phyloP scores from a whole-genome alignment of 1,284 basidiomycete genomes.

The Boletus mariae region DNA sequence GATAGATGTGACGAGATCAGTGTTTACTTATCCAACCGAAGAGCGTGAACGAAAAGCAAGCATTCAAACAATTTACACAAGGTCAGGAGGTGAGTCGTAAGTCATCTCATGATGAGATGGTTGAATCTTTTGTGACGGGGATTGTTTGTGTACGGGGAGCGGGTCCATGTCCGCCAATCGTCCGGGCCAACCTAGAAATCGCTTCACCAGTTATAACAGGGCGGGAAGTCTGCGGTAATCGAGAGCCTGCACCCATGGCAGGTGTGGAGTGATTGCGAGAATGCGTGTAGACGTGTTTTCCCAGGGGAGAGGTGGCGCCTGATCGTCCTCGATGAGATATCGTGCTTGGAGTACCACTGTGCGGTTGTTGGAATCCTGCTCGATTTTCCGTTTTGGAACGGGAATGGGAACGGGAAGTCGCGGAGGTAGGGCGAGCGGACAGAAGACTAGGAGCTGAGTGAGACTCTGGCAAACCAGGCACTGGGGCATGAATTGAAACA shows the following conservation, averaged over 20 bases:
- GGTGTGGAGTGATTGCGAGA: conserved; percentile 62
- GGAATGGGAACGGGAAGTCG: conserved; percentile 34
- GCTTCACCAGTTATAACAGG: conserved; percentile 68
- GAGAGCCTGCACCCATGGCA: conserved; percentile 34
- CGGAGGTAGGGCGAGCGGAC: conserved; percentile 8
- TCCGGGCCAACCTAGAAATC: conserved; percentile 56
- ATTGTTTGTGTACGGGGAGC: conserved; percentile 27
- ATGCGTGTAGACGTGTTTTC: conserved; percentile 37
- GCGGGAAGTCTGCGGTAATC: conserved; percentile 46
- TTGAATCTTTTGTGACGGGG: conserved; percentile 28
- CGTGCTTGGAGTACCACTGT: conserved; percentile 23
- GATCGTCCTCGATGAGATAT: conserved; percentile 36
- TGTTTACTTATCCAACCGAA: conserved; percentile 22
- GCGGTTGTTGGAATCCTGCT: conserved; percentile 27
- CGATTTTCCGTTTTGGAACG: conserved; percentile 54
- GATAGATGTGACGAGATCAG: conserved; percentile 14
- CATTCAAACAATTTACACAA: conserved; percentile 14
- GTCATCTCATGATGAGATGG: conserved; percentile 22
- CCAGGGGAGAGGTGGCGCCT: conserved; percentile 39
- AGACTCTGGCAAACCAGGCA: conserved; percentile 30
- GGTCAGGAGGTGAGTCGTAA: conserved; percentile 8
- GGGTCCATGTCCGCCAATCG: conserved; percentile 44
- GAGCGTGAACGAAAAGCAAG: conserved; percentile 14
- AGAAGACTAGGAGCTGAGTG: conserved; percentile 26
- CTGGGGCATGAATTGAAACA: conserved; percentile 50